A percentile compares a stretch with the other conserved stretches of the same genome.
Conservation (phyloP, 192 early-diverging fungal genomes). For the Rhizoclosmatium globosum region DNA sequence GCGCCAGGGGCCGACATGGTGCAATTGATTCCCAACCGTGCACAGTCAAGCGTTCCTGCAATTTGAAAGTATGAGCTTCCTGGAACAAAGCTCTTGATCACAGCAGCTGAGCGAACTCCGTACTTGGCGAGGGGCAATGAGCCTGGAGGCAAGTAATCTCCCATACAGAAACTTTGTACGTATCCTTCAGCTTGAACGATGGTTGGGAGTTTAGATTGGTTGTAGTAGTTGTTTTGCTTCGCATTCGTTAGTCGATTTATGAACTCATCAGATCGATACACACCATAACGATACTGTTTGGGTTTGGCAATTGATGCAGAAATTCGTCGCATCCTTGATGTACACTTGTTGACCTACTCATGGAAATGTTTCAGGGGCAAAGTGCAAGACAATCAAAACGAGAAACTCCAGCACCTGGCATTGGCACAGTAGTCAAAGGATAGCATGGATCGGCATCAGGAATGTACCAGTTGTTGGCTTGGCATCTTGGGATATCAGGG, state of each 20-base stretch:
- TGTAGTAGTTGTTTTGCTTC: slow-evolving; percentile 34
- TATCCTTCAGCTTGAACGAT: slow-evolving; percentile 42
- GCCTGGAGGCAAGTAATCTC: slow-evolving; percentile 38
- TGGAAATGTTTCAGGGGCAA: background rate
- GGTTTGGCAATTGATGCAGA: slow-evolving; percentile 47
- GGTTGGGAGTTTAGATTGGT: slow-evolving; percentile 18
- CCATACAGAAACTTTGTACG: slow-evolving; percentile 42
- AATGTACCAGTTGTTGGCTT: slow-evolving; percentile 22
- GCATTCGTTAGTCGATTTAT: background rate
- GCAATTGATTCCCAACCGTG: slow-evolving; percentile 36
- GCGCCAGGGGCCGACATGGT: slow-evolving; percentile 13
- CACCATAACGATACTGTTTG: slow-evolving; percentile 12
- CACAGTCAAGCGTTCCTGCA: slow-evolving; percentile 35
- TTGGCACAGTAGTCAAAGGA: slow-evolving; percentile 1
- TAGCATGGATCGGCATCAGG: slow-evolving; percentile 16
- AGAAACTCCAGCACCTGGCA: background rate
- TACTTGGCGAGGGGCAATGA: slow-evolving; percentile 21
- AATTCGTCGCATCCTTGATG: slow-evolving; percentile 32
- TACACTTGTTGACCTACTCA: slow-evolving; percentile 30
- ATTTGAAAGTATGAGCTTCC: slow-evolving; percentile 35
- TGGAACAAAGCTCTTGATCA: background rate
- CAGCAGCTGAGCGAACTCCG: slow-evolving; percentile 34
- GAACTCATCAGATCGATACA: background rate
- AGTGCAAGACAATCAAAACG: background rate
- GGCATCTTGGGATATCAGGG: slow-evolving; percentile 8